phyloP scores from a whole-genome alignment of 768 basidiomycete genomes.

The Fomitopsis serialis region DNA sequence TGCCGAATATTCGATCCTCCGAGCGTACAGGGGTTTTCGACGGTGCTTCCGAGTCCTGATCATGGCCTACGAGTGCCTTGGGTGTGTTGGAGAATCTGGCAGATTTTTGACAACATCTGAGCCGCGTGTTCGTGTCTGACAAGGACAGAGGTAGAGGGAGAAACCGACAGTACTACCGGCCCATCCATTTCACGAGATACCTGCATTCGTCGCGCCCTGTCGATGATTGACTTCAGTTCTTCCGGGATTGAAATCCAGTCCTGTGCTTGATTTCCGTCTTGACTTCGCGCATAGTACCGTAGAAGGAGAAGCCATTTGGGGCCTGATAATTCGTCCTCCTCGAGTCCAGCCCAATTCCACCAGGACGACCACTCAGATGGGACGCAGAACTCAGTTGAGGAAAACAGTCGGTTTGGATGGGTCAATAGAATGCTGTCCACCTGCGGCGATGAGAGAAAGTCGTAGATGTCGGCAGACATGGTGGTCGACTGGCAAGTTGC shows the following conservation, averaged over 20 bases:
- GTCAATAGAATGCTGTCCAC: background rate
- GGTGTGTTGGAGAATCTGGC: background rate
- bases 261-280: background rate
- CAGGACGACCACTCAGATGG: background rate
- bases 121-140: background rate
- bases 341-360: constrained; percentile 4
- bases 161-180: background rate
- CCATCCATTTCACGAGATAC: constrained; percentile 7
- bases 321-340: background rate
- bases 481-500: too few species aligned
- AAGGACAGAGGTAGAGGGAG: background rate
- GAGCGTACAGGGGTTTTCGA: too few species aligned
- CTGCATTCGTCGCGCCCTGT: constrained; percentile 12
- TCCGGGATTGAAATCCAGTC: constrained; percentile 7
- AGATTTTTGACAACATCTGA: background rate
- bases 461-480: background rate
- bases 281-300: background rate
- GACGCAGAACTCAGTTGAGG: background rate
- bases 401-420: background rate
- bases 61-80: background rate
- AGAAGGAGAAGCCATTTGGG: constrained; percentile 3
- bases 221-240: constrained; percentile 9
- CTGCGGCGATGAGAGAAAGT: background rate
- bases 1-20: constrained; percentile 31
- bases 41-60: background rate